Conservation (phyloP, 352 stramenopile species). For the Phytopythium ostracodes region DNA sequence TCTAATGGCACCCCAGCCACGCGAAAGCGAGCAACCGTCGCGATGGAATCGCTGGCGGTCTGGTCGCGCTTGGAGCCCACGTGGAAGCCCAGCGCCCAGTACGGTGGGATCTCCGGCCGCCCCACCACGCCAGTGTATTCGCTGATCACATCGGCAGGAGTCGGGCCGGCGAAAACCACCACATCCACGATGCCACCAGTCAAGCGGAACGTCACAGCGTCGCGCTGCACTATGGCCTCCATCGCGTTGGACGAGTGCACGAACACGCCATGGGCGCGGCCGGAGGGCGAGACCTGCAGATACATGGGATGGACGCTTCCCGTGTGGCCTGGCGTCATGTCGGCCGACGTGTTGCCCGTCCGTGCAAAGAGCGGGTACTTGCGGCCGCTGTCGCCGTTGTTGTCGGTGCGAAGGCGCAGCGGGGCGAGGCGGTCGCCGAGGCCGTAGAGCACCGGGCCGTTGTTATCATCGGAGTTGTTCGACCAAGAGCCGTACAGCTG, state of each 20-base stretch:
- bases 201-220: constrained; percentile 71
- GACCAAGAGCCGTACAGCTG: constrained; percentile 17
- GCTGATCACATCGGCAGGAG: constrained; percentile 41
- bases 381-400: constrained; percentile 35
- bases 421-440: constrained; percentile 63
- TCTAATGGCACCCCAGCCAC: constrained; percentile 59
- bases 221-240: constrained; percentile 65
- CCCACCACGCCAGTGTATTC: constrained; percentile 81
- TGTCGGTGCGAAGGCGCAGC: constrained; percentile 32
- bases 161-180: constrained; percentile 69
- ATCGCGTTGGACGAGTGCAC: constrained; percentile 84
- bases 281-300: constrained; percentile 39
- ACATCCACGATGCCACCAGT: constrained; percentile 83
- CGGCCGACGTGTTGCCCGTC: constrained; percentile 16
- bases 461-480: constrained; percentile 9
- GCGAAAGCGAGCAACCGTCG: constrained; percentile 33
- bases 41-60: constrained; percentile 23
- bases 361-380: constrained; percentile 71
- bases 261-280: constrained; percentile 68
- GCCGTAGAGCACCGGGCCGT: constrained; percentile 56
- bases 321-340: constrained; percentile 10
- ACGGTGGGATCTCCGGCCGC: constrained; percentile 69
- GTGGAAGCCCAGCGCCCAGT: constrained; percentile 87
- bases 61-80: constrained; percentile 36
- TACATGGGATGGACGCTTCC: constrained; percentile 73